Base-by-base conservation (phyloP, 257 asterid genomes). In the Nicotiana sylvestris region DNA sequence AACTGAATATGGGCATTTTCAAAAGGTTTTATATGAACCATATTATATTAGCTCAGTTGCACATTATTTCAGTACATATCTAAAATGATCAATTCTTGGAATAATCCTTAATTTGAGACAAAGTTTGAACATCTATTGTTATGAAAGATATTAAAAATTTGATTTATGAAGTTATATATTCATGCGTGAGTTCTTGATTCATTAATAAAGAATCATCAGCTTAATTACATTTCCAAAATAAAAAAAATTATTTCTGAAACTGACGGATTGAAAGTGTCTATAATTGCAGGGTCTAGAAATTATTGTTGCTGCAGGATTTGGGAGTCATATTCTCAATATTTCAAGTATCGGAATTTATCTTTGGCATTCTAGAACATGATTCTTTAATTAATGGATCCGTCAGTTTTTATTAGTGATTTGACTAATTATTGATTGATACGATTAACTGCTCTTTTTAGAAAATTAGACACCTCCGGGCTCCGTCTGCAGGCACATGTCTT, bases 211-310 rank as follows among this genome's bases (percentile, higher is more conserved):
- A 16, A 17, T 56, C 21, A 56, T 56, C 25, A 56, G 25, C 62
- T 56, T 56, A 56, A 5, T 56, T 56, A 56, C 62, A 15, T 56
- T 17, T 16, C 2, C 17, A 1, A 56, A 56, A 56, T 1, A 35
- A 35, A 33, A 5, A 5, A 4, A 4, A 35, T 35, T 35, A 0
- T 39, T 46, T 74, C 29, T 49, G 27, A 27, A 51, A 49, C 8
- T 27, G 60, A 70, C 32, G 78, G 35, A 70, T 70, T 4, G 53
- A 58, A 46, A 11, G 11, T 70, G 18, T 69, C 7, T 49, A 5
- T 0, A 13, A 15, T 76, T 51, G 80, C 80, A 76, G 80, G 80
- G 80, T 76, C 27, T 76, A 76, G 80, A 27, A 76, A 25, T 43
- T 43, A 43, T 9, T 72, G 27, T 72, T 25, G 64, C 4, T 76